Evolutionary conservation across 192 early-diverging fungal species (phyloP).

Genomic region (Backusella macrospora): DNA sequence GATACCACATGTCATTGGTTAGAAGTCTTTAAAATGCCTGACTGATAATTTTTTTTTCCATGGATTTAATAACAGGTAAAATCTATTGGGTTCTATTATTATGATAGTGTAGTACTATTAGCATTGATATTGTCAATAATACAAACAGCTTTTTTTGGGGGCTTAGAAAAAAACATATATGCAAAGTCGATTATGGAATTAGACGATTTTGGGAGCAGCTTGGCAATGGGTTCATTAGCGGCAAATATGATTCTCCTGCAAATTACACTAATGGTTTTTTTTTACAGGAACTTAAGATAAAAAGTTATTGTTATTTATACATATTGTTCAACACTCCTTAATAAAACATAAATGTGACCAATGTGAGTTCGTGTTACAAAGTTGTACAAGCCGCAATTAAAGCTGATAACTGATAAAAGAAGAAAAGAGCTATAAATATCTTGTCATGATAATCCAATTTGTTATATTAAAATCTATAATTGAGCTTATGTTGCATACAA

Average conservation of each 20-base stretch:
- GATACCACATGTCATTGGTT: background rate
- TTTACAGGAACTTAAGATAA: too few relatives aligned
- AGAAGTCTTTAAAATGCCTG: background rate
- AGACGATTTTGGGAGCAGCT: background rate
- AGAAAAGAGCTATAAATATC: background rate
- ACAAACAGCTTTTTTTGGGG: background rate
- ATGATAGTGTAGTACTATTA: too few relatives aligned
- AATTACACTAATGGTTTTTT: too few relatives aligned
- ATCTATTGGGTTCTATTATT: too few relatives aligned
- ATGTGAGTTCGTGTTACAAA: background rate
- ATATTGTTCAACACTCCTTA: background rate
- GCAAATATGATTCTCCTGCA: conserved; percentile 6
- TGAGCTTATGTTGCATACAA: background rate
- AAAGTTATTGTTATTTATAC: too few relatives aligned
- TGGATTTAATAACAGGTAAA: background rate
- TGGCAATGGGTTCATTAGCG: conserved; percentile 11
- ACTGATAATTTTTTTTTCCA: background rate
- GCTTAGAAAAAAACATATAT: background rate
- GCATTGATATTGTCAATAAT: too few relatives aligned
- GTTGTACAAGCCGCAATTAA: background rate
- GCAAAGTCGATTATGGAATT: conserved; percentile 5
- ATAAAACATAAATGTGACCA: conserved; percentile 9
- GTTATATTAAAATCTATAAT: background rate
- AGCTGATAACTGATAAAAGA: background rate
- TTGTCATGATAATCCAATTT: background rate